Evolutionary conservation across 73 alveolate species (phyloP).

Genomic region (Paramecium biaurelia): DNA sequence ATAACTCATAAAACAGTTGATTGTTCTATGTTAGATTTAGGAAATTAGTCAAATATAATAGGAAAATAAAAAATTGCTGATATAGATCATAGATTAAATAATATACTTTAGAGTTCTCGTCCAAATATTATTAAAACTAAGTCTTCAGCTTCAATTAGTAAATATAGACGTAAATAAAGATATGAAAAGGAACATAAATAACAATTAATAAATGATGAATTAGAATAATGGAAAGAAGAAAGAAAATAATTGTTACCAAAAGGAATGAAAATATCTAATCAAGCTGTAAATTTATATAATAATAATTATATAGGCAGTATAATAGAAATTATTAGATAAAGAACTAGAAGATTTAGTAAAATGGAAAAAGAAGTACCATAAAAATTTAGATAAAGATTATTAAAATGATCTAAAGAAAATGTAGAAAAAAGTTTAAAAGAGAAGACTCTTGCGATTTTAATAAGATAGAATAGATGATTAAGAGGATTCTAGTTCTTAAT

Average conservation of each 20-base stretch:
- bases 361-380: conserved; percentile 33
- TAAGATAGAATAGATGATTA: not conserved
- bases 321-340: not conserved
- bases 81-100: not conserved
- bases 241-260: conserved; percentile 18
- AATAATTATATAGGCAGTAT: not conserved
- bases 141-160: not conserved
- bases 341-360: conserved; percentile 23
- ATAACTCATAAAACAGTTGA: conserved; percentile 2
- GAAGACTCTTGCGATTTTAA: not conserved
- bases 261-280: not conserved
- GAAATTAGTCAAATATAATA: not conserved
- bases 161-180: not conserved
- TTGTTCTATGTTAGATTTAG: not conserved
- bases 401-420: not conserved
- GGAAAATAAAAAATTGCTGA: not conserved
- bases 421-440: conserved; percentile 6
- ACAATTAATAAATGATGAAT: not conserved
- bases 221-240: not conserved
- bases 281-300: not conserved
- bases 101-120: not conserved
- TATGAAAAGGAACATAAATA: not conserved
- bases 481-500: not conserved
- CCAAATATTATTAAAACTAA: conserved; percentile 13
- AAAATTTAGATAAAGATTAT: conserved; percentile 40